Evolutionary conservation across 495 filamentous ascomycete genomes (phyloP).

Genomic region (Talaromyces trachyspermus): DNA sequence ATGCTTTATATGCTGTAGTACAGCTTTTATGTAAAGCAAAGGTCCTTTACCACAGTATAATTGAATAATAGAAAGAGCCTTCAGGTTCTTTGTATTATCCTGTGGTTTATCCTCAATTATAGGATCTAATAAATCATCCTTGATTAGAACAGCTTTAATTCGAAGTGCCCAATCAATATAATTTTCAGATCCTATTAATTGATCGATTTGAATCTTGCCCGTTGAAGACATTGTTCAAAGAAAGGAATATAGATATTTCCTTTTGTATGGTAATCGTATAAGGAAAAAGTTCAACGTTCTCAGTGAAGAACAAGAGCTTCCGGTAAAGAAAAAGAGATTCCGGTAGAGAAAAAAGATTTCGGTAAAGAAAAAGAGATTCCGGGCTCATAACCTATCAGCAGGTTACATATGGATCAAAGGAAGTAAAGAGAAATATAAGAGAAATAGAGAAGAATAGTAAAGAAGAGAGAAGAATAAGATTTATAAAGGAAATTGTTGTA

Average conservation of each 20-base stretch:
- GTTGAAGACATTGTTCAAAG: neutral
- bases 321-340: too few species aligned
- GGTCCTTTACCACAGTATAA: neutral
- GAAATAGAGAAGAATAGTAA: too few species aligned
- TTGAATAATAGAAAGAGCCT: neutral
- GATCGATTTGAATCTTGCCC: neutral
- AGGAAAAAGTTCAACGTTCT: too few species aligned
- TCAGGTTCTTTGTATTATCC: neutral
- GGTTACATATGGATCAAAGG: too few species aligned
- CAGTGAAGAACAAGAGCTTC: neutral
- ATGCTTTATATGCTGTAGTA: neutral
- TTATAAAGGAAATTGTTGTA: too few species aligned
- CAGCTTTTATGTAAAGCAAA: neutral
- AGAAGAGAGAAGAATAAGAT: too few species aligned
- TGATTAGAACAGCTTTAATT: neutral
- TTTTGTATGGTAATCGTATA: neutral
- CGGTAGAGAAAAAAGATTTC: too few species aligned
- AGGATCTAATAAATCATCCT: neutral
- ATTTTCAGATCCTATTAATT: neutral
- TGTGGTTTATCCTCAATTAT: too few species aligned
- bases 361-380: neutral
- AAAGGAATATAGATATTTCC: neutral
- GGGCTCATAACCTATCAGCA: too few species aligned
- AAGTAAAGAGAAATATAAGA: too few species aligned
- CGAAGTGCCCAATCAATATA: neutral